phyloP scores from a whole-genome alignment of 257 asterid species.

The Ligustrum vulgare region DNA sequence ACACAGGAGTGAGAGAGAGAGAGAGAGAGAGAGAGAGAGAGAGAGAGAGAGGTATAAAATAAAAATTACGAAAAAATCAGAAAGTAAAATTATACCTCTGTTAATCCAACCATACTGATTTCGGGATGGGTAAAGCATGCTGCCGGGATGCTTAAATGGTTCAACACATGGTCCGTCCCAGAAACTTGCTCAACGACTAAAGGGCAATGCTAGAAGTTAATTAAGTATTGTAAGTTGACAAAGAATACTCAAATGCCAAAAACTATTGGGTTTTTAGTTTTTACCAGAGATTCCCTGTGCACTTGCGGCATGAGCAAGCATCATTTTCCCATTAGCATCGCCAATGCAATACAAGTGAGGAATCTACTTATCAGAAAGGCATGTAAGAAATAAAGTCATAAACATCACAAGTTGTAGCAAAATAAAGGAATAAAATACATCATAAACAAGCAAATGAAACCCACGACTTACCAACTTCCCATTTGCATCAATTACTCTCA shows the following conservation, averaged over 20 bases:
- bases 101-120: constrained; percentile 97
- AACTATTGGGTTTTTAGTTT: constrained; percentile 28
- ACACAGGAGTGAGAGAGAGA: too few species aligned
- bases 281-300: constrained; percentile 95
- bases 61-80: constrained; percentile 18
- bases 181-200: constrained; percentile 93
- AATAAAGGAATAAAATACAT: constrained; percentile 12
- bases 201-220: constrained; percentile 32
- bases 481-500: constrained; percentile 84
- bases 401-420: constrained; percentile 18
- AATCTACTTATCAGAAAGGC: constrained; percentile 51
- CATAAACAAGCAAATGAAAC: constrained; percentile 19
- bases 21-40: background rate
- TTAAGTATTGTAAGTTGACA: constrained; percentile 4
- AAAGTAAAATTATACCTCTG: constrained; percentile 61
- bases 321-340: constrained; percentile 99
- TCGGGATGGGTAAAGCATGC: constrained; percentile 99
- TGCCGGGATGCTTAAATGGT: constrained; percentile 93
- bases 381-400: constrained; percentile 27
- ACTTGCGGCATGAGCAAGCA: constrained; percentile 99
- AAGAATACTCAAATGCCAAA: constrained; percentile 17
- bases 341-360: constrained; percentile 96
- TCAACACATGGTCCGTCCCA: constrained; percentile 86
- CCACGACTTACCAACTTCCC: constrained; percentile 70
- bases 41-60: background rate